Evolutionary conservation across 495 filamentous ascomycete genomes (phyloP).

Genomic region (Podospora conica): DNA sequence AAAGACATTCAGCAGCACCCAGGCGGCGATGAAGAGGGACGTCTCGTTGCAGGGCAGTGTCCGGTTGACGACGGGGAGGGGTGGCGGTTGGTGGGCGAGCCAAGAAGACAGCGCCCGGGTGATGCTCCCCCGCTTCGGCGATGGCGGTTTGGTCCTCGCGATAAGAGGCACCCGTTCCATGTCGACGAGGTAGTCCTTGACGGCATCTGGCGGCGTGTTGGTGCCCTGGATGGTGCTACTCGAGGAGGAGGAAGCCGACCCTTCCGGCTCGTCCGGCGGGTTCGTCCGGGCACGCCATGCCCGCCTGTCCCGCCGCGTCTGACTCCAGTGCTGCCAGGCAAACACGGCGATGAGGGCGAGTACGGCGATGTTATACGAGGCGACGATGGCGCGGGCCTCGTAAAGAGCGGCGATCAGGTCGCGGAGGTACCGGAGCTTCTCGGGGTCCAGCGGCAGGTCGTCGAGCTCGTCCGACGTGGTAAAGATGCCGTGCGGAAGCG

Average conservation of each 20-base stretch:
- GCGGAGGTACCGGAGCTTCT: slow-evolving; percentile 30
- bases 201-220: not conserved
- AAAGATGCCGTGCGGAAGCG: not conserved
- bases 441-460: slow-evolving; percentile 16
- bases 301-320: slow-evolving; percentile 13
- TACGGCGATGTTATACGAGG: slow-evolving; percentile 32
- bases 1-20: slow-evolving; percentile 51
- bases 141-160: not conserved
- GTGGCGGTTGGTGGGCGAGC: slow-evolving; percentile 48
- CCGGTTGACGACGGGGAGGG: slow-evolving; percentile 50
- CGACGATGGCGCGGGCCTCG: slow-evolving; percentile 29
- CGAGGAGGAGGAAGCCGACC: slow-evolving; percentile 11
- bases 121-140: not conserved
- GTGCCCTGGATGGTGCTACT: slow-evolving; percentile 13
- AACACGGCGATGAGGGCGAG: slow-evolving; percentile 25
- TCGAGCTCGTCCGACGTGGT: not conserved
- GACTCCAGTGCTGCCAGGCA: slow-evolving; percentile 23
- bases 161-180: slow-evolving; percentile 19
- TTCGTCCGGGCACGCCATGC: slow-evolving; percentile 13
- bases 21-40: slow-evolving; percentile 42
- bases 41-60: slow-evolving; percentile 47
- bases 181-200: slow-evolving; percentile 12
- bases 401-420: slow-evolving; percentile 28
- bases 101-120: slow-evolving; percentile 21
- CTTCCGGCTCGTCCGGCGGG: not conserved